These are phyloP conservation scores for Flaveria robusta DNA, from an alignment of 129 eudicot genomes.

Conservation along the genomic window DNA sequence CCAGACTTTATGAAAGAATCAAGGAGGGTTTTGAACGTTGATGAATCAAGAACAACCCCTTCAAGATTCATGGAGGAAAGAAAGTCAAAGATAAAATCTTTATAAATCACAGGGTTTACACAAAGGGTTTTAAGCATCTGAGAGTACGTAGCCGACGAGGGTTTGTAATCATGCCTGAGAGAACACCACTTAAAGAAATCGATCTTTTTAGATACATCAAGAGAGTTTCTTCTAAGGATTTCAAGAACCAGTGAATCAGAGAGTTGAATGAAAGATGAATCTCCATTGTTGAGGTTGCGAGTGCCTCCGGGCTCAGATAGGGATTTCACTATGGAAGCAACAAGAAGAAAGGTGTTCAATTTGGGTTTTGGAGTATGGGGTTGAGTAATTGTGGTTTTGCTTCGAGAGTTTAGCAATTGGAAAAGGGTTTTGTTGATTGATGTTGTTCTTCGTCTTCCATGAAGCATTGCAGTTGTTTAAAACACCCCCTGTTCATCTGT, in stretches of 20 bases:
- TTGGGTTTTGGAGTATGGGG: slow-evolving; percentile 27
- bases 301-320: slow-evolving; percentile 68
- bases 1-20: slow-evolving; percentile 68
- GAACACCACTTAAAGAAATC: slow-evolving; percentile 86
- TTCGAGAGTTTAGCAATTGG: background rate
- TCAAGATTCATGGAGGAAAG: slow-evolving; percentile 58
- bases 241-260: slow-evolving; percentile 63
- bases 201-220: slow-evolving; percentile 53
- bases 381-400: slow-evolving; percentile 17
- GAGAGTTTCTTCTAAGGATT: slow-evolving; percentile 52
- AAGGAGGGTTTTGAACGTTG: slow-evolving; percentile 58
- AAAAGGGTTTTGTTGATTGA: slow-evolving; percentile 8
- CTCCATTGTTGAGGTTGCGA: slow-evolving; percentile 43
- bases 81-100: slow-evolving; percentile 41
- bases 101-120: slow-evolving; percentile 35
- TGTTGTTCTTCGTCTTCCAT: slow-evolving; percentile 30
- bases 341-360: slow-evolving; percentile 47
- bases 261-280: slow-evolving; percentile 38
- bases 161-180: slow-evolving; percentile 55
- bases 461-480: slow-evolving; percentile 15
- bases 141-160: slow-evolving; percentile 57
- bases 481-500: background rate
- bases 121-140: slow-evolving; percentile 61
- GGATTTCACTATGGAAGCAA: slow-evolving; percentile 66
- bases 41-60: slow-evolving; percentile 60